Conservation (phyloP, 805 yeast species). For the Naumovozyma baii region DNA sequence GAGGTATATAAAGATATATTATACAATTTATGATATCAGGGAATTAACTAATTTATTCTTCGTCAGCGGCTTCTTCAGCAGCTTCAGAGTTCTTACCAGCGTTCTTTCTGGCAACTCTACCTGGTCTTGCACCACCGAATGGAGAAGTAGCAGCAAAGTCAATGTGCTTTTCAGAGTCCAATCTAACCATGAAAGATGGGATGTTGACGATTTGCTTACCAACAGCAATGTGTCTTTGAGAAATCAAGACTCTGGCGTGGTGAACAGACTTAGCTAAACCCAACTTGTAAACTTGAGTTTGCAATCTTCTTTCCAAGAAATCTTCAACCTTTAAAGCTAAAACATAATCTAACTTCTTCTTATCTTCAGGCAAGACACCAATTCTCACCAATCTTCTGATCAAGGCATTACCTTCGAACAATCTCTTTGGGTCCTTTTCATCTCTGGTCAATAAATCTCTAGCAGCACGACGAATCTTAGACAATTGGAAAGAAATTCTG, state of each 20-base stretch:
- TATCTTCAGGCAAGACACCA: conserved; percentile 98
- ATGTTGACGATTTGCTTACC: conserved; percentile 98
- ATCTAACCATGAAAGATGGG: conserved; percentile 99
- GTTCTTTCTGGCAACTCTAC: conserved; percentile 98
- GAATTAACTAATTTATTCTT: conserved; percentile 45
- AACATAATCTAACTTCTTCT: conserved; percentile 99
- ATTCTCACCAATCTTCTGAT: conserved; percentile 98
- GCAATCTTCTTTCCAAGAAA: conserved; percentile 99
- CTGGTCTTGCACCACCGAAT: conserved; percentile 99
- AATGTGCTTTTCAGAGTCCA: conserved; percentile 99
- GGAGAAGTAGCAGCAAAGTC: conserved; percentile 99
- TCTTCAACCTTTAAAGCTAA: conserved; percentile 96
- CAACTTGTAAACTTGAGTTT: conserved; percentile 99
- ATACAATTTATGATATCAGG: conserved; percentile 3
- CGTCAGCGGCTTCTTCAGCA: conserved; percentile 60
- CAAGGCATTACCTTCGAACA: conserved; percentile 99
- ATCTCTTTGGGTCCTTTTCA: conserved; percentile 99
- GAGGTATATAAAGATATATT: conserved; percentile 4
- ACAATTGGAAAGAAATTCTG: conserved; percentile 98
- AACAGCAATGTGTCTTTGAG: conserved; percentile 99
- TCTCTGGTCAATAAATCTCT: conserved; percentile 99
- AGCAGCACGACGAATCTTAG: conserved; percentile 99
- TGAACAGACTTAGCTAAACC: conserved; percentile 99
- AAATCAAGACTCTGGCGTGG: conserved; percentile 98
- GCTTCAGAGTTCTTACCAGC: conserved; percentile 48